A percentile compares a stretch with the other conserved stretches of the same genome.
phyloP scores from a whole-genome alignment of 225 moss, liverwort and hornwort genomes.

The Straminergon stramineum region DNA sequence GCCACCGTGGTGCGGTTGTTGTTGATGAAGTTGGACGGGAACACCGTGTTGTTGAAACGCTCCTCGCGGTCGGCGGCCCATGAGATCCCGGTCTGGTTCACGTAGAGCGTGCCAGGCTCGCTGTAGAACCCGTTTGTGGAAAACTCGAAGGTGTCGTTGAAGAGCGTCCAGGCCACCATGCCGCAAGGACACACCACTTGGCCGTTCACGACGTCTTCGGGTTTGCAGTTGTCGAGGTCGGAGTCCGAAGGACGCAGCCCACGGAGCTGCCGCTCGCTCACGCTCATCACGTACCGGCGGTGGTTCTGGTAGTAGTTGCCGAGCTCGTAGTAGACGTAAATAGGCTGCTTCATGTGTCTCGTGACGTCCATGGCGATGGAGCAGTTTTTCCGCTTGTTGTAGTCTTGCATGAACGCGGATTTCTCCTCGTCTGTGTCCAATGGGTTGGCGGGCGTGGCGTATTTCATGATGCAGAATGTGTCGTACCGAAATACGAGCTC shows the following conservation, averaged over 20 bases:
- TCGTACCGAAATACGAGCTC: constrained; percentile 31
- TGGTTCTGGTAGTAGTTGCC: constrained; percentile 50
- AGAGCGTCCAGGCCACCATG: constrained; percentile 50
- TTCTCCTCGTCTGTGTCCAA: constrained; percentile 23
- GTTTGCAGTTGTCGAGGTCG: constrained; percentile 30
- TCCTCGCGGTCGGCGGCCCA: constrained; percentile 30
- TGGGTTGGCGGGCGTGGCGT: constrained; percentile 7
- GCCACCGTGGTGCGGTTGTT: constrained; percentile 20
- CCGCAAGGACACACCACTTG: constrained; percentile 33
- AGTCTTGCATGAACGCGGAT: constrained; percentile 32
- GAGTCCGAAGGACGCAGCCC: neutral
- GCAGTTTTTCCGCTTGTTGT: constrained; percentile 35
- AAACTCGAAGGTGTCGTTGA: constrained; percentile 41
- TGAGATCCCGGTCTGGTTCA: constrained; percentile 30
- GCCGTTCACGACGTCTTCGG: constrained; percentile 12
- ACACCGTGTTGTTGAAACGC: constrained; percentile 36
- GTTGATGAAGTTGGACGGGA: constrained; percentile 36
- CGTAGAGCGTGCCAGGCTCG: constrained; percentile 2
- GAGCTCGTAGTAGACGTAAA: constrained; percentile 43
- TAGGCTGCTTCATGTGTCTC: constrained; percentile 23
- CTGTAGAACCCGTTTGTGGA: constrained; percentile 23
- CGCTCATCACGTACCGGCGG: constrained; percentile 29
- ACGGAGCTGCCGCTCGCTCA: constrained; percentile 33
- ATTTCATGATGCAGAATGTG: constrained; percentile 29
- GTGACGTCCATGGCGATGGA: constrained; percentile 3